Percentiles rank a stretch among this genome's conserved stretches.
phyloP scores from a whole-genome alignment of 2,329 filamentous ascomycete species.

The Zymoseptoria brevis region DNA sequence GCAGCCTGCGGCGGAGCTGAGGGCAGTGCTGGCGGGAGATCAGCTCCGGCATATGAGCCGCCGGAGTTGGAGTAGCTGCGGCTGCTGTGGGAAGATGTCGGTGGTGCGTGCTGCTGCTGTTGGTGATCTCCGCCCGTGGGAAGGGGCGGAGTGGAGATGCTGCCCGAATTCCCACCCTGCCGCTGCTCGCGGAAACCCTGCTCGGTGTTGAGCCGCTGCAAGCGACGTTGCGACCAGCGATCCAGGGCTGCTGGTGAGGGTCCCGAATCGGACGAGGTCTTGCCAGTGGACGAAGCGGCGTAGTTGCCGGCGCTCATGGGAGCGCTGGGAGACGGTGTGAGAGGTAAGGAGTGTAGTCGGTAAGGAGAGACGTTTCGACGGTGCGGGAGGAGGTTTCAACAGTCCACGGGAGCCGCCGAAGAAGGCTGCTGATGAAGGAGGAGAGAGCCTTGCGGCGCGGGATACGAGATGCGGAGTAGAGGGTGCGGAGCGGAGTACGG shows the following conservation, averaged over 20 bases:
- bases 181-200: conserved; percentile 33
- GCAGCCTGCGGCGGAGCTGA: conserved; percentile 23
- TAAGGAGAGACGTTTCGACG: neutral
- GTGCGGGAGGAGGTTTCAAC: neutral
- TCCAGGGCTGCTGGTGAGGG: conserved; percentile 24
- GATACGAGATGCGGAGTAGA: neutral
- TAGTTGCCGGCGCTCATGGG: conserved; percentile 24
- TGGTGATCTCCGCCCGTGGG: conserved; percentile 5
- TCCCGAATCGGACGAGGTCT: conserved; percentile 30
- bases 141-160: conserved; percentile 18
- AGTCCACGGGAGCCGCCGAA: neutral
- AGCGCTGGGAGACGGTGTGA: conserved; percentile 6
- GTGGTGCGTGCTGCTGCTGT: conserved; percentile 10
- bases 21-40: conserved; percentile 21
- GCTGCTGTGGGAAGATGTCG: neutral
- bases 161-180: conserved; percentile 20
- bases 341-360: neutral
- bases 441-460: neutral
- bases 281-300: conserved; percentile 16
- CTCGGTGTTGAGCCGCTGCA: conserved; percentile 34
- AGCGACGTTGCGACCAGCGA: conserved; percentile 31
- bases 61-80: conserved; percentile 1
- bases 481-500: neutral
- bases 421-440: neutral
- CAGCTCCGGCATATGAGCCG: conserved; percentile 11